A percentile compares a stretch with the other conserved stretches of the same genome.
These are phyloP conservation scores for Zasmidium cellare DNA, from an alignment of 2,329 filamentous ascomycete species.

Conservation along the genomic window DNA sequence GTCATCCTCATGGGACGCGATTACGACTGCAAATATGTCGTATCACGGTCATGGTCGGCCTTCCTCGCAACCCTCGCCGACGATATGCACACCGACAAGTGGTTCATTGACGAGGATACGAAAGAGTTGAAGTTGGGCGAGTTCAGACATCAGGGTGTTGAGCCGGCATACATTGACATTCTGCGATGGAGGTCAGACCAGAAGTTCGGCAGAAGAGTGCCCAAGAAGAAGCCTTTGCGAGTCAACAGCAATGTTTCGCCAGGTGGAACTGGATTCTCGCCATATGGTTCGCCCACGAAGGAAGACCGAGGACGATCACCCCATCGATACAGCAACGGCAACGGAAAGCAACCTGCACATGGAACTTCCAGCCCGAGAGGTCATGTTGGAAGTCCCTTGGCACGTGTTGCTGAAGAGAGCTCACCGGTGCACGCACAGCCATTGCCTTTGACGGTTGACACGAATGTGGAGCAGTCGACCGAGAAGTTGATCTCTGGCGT, in stretches of 20 bases:
- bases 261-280: conserved; percentile 49
- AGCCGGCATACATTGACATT: conserved; percentile 92
- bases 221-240: conserved; percentile 48
- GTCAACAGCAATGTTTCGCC: conserved; percentile 56
- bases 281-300: conserved; percentile 62
- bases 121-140: conserved; percentile 89
- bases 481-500: conserved; percentile 39
- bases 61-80: conserved; percentile 87
- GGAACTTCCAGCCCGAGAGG: conserved; percentile 64
- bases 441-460: conserved; percentile 38
- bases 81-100: conserved; percentile 85
- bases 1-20: conserved; percentile 95
- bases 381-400: conserved; percentile 70
- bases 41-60: conserved; percentile 86
- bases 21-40: conserved; percentile 97
- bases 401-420: conserved; percentile 70
- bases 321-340: conserved; percentile 61
- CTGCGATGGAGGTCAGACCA: conserved; percentile 93
- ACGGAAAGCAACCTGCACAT: conserved; percentile 58
- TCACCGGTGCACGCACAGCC: conserved; percentile 29
- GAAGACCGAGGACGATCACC: conserved; percentile 70
- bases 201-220: conserved; percentile 71
- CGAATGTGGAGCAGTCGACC: conserved; percentile 29
- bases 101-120: conserved; percentile 88
- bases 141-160: conserved; percentile 85